A percentile compares a stretch with the other conserved stretches of the same genome.
Evolutionary conservation across 2,329 filamentous ascomycete genomes (phyloP).

Genomic region (Talaromyces sp.): DNA sequence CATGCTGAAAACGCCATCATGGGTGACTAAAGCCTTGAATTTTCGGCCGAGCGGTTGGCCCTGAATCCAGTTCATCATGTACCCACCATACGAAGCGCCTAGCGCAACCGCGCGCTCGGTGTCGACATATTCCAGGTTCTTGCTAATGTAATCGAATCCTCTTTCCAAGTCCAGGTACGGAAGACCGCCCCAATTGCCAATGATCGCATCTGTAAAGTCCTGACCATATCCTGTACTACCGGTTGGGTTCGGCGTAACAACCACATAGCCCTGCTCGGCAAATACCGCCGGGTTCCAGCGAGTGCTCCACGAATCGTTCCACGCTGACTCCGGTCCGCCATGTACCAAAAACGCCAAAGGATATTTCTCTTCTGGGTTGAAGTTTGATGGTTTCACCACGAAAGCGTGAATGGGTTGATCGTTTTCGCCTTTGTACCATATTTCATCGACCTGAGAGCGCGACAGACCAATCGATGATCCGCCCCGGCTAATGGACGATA

Average conservation of each 20-base stretch:
- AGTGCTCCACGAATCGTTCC: conserved; percentile 56
- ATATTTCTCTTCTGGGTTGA: conserved; percentile 49
- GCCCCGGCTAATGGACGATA: conserved; percentile 40
- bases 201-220: conserved; percentile 53
- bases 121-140: conserved; percentile 54
- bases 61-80: conserved; percentile 61
- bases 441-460: conserved; percentile 43
- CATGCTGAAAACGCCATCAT: conserved; percentile 52
- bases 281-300: conserved; percentile 58
- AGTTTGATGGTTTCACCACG: conserved; percentile 50
- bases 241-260: conserved; percentile 60
- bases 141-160: conserved; percentile 53
- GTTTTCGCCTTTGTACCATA: conserved; percentile 49
- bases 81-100: conserved; percentile 59
- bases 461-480: conserved; percentile 45
- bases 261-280: conserved; percentile 61
- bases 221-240: conserved; percentile 60
- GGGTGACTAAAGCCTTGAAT: conserved; percentile 59
- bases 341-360: conserved; percentile 56
- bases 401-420: conserved; percentile 47
- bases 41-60: conserved; percentile 55
- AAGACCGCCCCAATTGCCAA: conserved; percentile 53
- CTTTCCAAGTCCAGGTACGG: conserved; percentile 58
- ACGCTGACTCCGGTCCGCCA: conserved; percentile 53
- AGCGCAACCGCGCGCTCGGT: conserved; percentile 53